Base-by-base conservation (phyloP, 2,329 filamentous ascomycete species). In the Fusarium sp. region DNA sequence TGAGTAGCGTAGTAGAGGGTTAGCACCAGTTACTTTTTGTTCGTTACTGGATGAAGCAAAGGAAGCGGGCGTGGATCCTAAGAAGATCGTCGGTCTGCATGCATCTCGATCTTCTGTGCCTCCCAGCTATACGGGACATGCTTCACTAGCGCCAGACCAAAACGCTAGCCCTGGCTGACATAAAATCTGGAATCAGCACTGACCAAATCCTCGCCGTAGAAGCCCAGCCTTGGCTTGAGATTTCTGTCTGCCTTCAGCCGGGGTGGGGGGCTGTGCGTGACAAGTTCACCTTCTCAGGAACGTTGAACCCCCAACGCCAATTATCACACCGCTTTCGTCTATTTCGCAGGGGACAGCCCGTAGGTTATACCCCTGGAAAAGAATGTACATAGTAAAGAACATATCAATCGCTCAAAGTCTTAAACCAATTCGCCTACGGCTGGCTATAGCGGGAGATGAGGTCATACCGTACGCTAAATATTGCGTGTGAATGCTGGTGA, bases 81-180 rank as follows among this genome's bases (percentile, higher is more conserved):
- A 52, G 38, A 50, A 42, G 66, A 69, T 69, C 66, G 57, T 59
- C 57, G 18, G 62, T 57, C 45, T 68, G 64, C 62, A 60, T 72
- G 51, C 60, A 74, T 70, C 51, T 63, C 65, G 67, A 71, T 73
- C 59, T 68, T 49, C 50, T 60, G 63, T 57, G 53, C 55, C 69
- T 70, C 51, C 54, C 63, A 60, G 60, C 65, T 74, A 71, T 62
- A 73, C 72, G 67, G 70, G 50, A 62, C 70, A 60, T 74, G 72
- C 72, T 62, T 67, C 58, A 62, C 33, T 73, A 73, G 71, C 54
- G 52, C 37, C 37, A 28, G 11, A 8, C 34, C 47, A 51, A 51
- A 34, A 20, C 47, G 23, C 47, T 51, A 51, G 47, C 12, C 12
- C 4, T 10, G 11, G 23, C 6, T 18, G 34, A 51, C 47, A 51